phyloP scores from a whole-genome alignment of 257 asterid genomes.

The Agastache rugosa region DNA sequence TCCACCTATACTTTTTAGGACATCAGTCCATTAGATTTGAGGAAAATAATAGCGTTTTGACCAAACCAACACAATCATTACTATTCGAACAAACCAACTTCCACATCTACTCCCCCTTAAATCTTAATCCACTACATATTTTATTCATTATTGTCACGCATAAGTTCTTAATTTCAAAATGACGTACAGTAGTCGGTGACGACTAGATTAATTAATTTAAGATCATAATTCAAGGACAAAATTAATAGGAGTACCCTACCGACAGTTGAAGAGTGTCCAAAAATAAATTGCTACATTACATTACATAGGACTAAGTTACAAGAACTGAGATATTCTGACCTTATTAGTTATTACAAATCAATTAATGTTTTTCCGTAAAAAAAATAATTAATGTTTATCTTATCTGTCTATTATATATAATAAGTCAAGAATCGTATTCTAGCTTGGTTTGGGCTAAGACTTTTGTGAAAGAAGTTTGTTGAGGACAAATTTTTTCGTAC shows the following conservation, averaged over 20 bases:
- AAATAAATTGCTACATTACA: constrained; percentile 6
- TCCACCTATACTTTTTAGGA: not conserved
- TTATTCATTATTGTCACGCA: not conserved
- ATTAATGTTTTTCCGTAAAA: not conserved
- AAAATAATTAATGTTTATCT: not conserved
- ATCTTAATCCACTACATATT: constrained; percentile 1
- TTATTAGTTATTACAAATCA: constrained; percentile 5
- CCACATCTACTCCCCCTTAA: not conserved
- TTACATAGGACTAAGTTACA: constrained; percentile 10
- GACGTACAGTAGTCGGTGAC: constrained; percentile 9
- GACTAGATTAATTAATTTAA: not conserved
- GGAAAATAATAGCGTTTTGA: not conserved
- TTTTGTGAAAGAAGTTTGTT: not conserved
- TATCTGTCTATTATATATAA: constrained; percentile 5
- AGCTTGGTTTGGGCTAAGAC: constrained; percentile 12
- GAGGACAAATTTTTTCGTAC: not conserved
- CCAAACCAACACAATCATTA: not conserved
- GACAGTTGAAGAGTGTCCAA: constrained; percentile 26
- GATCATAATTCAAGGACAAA: constrained; percentile 20
- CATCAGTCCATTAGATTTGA: not conserved
- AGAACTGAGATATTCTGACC: constrained; percentile 31
- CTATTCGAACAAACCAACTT: constrained; percentile 12
- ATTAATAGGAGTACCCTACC: constrained; percentile 36
- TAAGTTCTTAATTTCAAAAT: constrained; percentile 3
- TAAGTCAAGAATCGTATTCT: not conserved